Base-by-base conservation (phyloP, 345 rosid species). In the Eucalyptus sideroxylon region DNA sequence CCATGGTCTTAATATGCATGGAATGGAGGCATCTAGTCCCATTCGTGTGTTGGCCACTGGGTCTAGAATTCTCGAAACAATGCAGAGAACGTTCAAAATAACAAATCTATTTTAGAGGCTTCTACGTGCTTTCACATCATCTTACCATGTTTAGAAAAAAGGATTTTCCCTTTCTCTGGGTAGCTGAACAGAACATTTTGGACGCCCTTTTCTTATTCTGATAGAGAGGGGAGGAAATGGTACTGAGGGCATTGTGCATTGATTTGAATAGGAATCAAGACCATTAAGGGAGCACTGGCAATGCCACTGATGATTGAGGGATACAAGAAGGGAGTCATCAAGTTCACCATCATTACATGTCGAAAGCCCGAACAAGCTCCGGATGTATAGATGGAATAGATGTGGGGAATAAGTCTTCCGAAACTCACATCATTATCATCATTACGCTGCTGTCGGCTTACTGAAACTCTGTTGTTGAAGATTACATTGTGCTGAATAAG, bases 221-320 rank as follows among this genome's bases (percentile, higher is more conserved):
- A 69, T 62, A 67, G 51, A 88, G 50, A 42, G 21, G 11, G 89
- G 26, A 23, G 16, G 44, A 1, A 40, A 34, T 50, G 60, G 62
- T 24, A 44, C 49, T 50, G 89, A 83, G 31, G 16, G 44, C 31
- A 26, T 87, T 44, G 89, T 91, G 47, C 19, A 81, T 45, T 11
- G 82, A 24, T 27, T 90, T 90, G 82, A 91, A 59, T 93, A 96
- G 98, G 99, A 87, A 86, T 91, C 80, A 96, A 96, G 92, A 94
- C 99, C 69, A 92, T 97, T 30, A 94, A 92, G 93, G 99, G 99
- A 92, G 99, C 99, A 6, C 88, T 96, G 88, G 98, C 94, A 62
- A 95, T 97, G 98, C 99, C 99, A 45, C 90, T 96, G 93, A 96
- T 97, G 98, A 96, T 97, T 10, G 93, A 96, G 93, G 99, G 99